phyloP scores from a whole-genome alignment of 2,329 filamentous ascomycete genomes.

The Metarhizium humberi region DNA sequence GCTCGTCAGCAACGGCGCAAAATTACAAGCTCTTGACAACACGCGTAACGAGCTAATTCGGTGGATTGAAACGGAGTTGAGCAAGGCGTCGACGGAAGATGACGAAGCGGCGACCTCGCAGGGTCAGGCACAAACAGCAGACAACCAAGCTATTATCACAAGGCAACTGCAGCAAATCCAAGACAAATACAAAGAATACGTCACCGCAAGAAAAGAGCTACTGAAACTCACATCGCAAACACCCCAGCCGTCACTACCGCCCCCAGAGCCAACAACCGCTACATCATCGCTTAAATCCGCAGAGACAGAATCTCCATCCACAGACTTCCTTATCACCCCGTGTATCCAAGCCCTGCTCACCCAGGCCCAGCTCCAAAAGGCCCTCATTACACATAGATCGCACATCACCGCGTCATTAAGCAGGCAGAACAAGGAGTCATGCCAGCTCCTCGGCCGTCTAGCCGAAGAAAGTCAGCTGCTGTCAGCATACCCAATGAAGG shows the following conservation, averaged over 20 bases:
- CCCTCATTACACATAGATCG: conserved; percentile 47
- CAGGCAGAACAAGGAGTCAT: conserved; percentile 41
- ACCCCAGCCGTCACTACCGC: conserved; percentile 16
- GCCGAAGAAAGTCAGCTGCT: conserved; percentile 55
- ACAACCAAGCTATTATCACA: conserved; percentile 22
- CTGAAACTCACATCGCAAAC: conserved; percentile 29
- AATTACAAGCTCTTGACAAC: conserved; percentile 42
- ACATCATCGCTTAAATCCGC: conserved; percentile 1
- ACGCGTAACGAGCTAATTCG: conserved; percentile 52
- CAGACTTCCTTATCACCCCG: conserved; percentile 40
- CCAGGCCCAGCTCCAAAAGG: conserved; percentile 47
- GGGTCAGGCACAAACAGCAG: conserved; percentile 10
- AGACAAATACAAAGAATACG: conserved; percentile 44
- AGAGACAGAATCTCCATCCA: conserved; percentile 12
- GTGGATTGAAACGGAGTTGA: conserved; percentile 56
- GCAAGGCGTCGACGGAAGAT: conserved; percentile 34
- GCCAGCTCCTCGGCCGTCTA: conserved; percentile 42
- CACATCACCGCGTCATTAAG: conserved; percentile 41
- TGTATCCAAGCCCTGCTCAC: conserved; percentile 45
- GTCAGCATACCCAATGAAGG: conserved; percentile 37
- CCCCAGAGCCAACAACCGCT: not conserved
- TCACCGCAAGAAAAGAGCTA: conserved; percentile 38
- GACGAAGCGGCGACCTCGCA: conserved; percentile 19
- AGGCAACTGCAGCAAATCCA: conserved; percentile 37
- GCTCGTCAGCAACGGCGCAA: conserved; percentile 27